These are phyloP conservation scores for Fusarium sp. DNA, from an alignment of 2,329 filamentous ascomycete genomes.

Conservation along the genomic window DNA sequence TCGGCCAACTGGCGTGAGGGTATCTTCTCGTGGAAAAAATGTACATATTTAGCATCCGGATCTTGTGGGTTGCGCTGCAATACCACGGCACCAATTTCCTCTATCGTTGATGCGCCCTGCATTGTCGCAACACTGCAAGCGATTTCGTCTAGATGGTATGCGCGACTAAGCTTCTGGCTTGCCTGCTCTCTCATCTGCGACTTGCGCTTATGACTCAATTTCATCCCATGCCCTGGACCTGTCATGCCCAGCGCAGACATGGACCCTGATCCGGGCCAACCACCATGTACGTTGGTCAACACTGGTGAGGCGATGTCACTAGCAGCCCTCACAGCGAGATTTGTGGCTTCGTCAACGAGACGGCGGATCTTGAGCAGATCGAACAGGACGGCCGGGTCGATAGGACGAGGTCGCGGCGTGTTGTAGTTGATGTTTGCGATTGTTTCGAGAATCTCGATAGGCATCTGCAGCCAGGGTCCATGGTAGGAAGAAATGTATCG, in stretches of 20 bases:
- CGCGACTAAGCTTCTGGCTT: slow-evolving; percentile 79
- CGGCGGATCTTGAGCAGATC: slow-evolving; percentile 85
- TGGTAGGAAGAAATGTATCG: slow-evolving; percentile 86
- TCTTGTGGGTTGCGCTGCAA: slow-evolving; percentile 76
- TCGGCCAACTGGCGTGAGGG: slow-evolving; percentile 78
- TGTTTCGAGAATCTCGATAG: slow-evolving; percentile 80
- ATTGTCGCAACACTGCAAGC: slow-evolving; percentile 85
- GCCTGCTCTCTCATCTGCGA: slow-evolving; percentile 85
- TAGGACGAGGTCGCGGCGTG: slow-evolving; percentile 77
- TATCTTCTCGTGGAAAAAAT: slow-evolving; percentile 93
- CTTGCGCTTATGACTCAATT: slow-evolving; percentile 79
- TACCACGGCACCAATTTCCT: slow-evolving; percentile 80
- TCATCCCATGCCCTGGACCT: slow-evolving; percentile 69
- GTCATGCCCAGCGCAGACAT: slow-evolving; percentile 39
- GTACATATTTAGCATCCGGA: slow-evolving; percentile 84
- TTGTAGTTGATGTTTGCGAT: slow-evolving; percentile 85
- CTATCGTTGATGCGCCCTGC: slow-evolving; percentile 81
- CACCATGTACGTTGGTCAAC: slow-evolving; percentile 66
- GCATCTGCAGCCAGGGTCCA: slow-evolving; percentile 84
- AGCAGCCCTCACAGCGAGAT: slow-evolving; percentile 80
- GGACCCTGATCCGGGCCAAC: slow-evolving; percentile 37
- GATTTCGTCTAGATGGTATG: slow-evolving; percentile 85
- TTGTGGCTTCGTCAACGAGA: slow-evolving; percentile 82
- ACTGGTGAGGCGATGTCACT: slow-evolving; percentile 76
- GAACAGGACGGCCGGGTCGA: slow-evolving; percentile 85